Evolutionary conservation across 345 rosid species (phyloP).

Genomic region (Citrus unshiu): DNA sequence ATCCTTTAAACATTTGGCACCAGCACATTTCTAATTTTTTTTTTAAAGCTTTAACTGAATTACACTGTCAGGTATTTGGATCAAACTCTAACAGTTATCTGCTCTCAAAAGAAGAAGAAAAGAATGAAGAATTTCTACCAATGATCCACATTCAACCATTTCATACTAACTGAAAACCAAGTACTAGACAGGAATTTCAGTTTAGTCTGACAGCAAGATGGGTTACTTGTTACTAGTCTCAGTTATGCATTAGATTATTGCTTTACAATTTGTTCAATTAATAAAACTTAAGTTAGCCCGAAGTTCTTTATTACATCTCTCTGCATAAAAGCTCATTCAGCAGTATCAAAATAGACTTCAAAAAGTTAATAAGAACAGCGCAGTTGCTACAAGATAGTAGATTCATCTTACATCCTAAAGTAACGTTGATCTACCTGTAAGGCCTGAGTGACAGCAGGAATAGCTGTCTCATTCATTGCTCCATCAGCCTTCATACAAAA

Average conservation of each 20-base stretch:
- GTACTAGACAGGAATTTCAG: not conserved
- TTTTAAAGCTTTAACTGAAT: not conserved
- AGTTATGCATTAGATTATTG: not conserved
- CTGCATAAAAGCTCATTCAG: not conserved
- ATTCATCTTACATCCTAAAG: not conserved
- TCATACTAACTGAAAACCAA: not conserved
- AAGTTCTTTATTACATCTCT: not conserved
- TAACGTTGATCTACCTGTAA: constrained; percentile 45
- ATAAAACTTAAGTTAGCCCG: not conserved
- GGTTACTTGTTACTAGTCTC: not conserved
- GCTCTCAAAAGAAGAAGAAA: not conserved
- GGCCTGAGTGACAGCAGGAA: constrained; percentile 54
- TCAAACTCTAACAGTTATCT: not conserved
- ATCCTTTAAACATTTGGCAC: not conserved
- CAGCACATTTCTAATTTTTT: not conserved
- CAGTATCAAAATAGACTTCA: not conserved
- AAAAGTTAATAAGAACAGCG: not conserved
- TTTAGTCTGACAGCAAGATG: not conserved
- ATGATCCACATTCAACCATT: not conserved
- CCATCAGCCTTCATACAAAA: constrained; percentile 65
- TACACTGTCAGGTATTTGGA: not conserved
- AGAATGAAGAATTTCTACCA: not conserved
- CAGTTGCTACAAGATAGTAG: not conserved
- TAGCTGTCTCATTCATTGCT: constrained; percentile 55
- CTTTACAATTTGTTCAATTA: not conserved